These are phyloP conservation scores for Verticillium nonalfalfae DNA, from an alignment of 2,329 filamentous ascomycete species.

Conservation along the genomic window DNA sequence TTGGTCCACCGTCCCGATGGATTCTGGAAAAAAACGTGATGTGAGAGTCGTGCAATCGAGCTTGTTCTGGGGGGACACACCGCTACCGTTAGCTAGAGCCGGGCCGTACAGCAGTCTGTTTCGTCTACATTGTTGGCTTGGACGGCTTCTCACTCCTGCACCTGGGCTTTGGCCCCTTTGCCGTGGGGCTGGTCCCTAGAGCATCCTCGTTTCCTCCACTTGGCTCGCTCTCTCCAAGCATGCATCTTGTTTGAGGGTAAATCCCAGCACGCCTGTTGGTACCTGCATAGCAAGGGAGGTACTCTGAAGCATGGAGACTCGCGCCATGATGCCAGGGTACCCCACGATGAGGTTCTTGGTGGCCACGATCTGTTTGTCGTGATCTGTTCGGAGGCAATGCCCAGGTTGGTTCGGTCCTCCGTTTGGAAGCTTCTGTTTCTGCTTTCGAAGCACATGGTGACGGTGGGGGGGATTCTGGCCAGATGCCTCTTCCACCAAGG, in stretches of 20 bases:
- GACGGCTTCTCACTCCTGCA: neutral
- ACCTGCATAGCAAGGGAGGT: neutral
- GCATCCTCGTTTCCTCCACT: neutral
- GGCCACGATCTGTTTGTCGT: no score
- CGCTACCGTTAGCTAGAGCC: neutral
- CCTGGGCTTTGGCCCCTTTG: neutral
- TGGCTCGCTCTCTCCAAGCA: neutral
- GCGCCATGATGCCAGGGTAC: neutral
- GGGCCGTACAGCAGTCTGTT: neutral
- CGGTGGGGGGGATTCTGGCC: neutral
- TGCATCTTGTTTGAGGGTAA: neutral
- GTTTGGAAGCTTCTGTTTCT: no score
- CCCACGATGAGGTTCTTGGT: no score
- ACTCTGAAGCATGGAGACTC: neutral
- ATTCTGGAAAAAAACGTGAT: neutral
- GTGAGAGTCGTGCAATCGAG: neutral
- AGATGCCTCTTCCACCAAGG: neutral
- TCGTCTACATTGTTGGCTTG: neutral
- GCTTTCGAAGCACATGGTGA: neutral
- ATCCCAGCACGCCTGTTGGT: neutral
- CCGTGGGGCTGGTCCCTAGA: neutral
- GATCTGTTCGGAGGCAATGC: no score
- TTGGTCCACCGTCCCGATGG: neutral
- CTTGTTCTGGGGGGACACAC: neutral
- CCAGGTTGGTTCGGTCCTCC: no score